Conservation (phyloP, 306 rosid genomes). For the Rubus parviflorus region DNA sequence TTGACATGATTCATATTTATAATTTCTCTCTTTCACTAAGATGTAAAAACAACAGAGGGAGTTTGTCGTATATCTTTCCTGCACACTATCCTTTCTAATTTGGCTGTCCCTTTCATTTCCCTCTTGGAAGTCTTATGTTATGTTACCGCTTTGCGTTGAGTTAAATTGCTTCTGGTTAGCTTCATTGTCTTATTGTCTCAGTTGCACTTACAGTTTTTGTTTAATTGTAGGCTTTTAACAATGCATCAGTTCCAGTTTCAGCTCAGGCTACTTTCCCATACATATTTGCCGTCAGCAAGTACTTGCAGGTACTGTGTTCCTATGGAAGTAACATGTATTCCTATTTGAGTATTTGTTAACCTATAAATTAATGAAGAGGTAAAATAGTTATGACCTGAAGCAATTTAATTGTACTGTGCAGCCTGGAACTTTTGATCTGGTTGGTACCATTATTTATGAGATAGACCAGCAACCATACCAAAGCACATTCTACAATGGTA, state of each 20-base stretch:
- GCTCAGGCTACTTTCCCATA: constrained; percentile 91
- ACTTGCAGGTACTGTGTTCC: constrained; percentile 67
- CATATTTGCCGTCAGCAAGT: constrained; percentile 80
- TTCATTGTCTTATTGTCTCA: neutral
- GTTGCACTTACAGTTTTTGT: constrained; percentile 23
- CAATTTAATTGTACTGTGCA: constrained; percentile 38
- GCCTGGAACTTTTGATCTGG: constrained; percentile 94
- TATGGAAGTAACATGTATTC: constrained; percentile 13
- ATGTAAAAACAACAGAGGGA: neutral
- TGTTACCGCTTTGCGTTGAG: neutral
- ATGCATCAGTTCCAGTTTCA: constrained; percentile 66
- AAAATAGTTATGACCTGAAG: constrained; percentile 7
- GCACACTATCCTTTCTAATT: neutral
- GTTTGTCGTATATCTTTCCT: neutral
- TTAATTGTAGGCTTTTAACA: constrained; percentile 64
- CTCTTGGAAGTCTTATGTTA: neutral
- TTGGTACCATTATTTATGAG: constrained; percentile 74
- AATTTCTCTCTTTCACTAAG: neutral
- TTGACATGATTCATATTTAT: neutral
- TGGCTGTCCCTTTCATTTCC: neutral
- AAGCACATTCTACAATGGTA: constrained; percentile 82
- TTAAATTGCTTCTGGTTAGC: neutral
- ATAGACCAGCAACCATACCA: constrained; percentile 74
- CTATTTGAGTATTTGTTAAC: neutral
- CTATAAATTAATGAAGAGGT: neutral